Evolutionary conservation across 2,329 filamentous ascomycete species (phyloP).

Genomic region (Didymella pomorum): DNA sequence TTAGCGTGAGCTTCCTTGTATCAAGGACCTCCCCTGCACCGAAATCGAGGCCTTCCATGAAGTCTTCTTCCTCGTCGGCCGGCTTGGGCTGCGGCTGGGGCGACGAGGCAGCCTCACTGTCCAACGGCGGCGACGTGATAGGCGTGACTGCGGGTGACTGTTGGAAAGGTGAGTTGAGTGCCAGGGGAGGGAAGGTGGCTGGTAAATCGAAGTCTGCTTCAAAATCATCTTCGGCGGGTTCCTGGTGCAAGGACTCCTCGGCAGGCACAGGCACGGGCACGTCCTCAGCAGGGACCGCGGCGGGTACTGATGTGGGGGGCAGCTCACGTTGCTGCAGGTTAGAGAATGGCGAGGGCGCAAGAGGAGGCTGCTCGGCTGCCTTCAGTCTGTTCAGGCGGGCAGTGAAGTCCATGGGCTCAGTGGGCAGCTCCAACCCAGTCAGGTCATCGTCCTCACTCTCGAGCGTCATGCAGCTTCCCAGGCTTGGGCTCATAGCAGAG

Average conservation of each 20-base stretch:
- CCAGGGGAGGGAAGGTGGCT: conserved; percentile 15
- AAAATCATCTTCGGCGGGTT: conserved; percentile 19
- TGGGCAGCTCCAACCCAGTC: conserved; percentile 85
- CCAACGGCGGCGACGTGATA: conserved; percentile 28
- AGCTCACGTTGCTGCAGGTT: conserved; percentile 27
- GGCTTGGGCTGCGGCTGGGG: conserved; percentile 33
- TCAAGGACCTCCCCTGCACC: conserved; percentile 84
- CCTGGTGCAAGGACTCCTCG: conserved; percentile 17
- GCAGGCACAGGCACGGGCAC: conserved; percentile 20
- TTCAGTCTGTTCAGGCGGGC: conserved; percentile 78
- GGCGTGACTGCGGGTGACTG: conserved; percentile 30
- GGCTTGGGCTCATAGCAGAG: conserved; percentile 89
- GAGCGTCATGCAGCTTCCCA: conserved; percentile 86
- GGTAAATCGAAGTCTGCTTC: conserved; percentile 26
- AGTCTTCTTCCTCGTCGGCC: conserved; percentile 69
- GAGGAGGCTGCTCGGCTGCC: conserved; percentile 52
- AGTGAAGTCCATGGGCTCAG: conserved; percentile 82
- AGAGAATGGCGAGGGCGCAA: conserved; percentile 32
- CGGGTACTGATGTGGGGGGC: conserved; percentile 45
- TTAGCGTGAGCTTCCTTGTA: conserved; percentile 79
- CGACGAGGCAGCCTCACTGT: conserved; percentile 29
- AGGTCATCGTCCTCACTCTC: conserved; percentile 95
- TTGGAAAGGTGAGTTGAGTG: conserved; percentile 8
- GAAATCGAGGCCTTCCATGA: conserved; percentile 85
- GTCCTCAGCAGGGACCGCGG: conserved; percentile 26